Conservation (phyloP, 2,329 filamentous ascomycete species). For the Exophiala oligosperma region DNA sequence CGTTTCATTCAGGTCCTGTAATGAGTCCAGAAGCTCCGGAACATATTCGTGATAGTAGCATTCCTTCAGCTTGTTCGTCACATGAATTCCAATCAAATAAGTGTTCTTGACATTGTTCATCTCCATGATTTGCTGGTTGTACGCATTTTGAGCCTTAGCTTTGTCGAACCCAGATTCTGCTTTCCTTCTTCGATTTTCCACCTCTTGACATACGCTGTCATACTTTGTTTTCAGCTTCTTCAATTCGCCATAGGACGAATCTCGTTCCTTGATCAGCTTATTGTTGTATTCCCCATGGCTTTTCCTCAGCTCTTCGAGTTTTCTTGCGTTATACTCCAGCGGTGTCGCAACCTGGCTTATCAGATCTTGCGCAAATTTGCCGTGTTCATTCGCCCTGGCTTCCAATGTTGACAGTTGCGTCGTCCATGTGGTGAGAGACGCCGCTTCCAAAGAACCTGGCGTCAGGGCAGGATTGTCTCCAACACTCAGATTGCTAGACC, state of each 20-base stretch:
- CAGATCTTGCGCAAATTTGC: slow-evolving; percentile 77
- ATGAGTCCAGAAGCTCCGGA: slow-evolving; percentile 82
- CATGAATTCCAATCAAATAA: slow-evolving; percentile 94
- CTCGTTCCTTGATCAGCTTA: slow-evolving; percentile 87
- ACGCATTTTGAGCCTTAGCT: slow-evolving; percentile 83
- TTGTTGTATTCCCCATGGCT: slow-evolving; percentile 84
- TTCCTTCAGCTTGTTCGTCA: slow-evolving; percentile 97
- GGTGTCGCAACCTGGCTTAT: slow-evolving; percentile 82
- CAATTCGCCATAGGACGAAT: slow-evolving; percentile 78
- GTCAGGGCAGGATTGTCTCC: slow-evolving; percentile 92
- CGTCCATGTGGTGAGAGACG: slow-evolving; percentile 94
- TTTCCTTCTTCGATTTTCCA: slow-evolving; percentile 93
- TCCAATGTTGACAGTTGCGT: slow-evolving; percentile 91
- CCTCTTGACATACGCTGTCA: slow-evolving; percentile 87
- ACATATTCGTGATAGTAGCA: slow-evolving; percentile 97
- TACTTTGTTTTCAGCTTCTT: slow-evolving; percentile 93
- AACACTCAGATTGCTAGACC: slow-evolving; percentile 82
- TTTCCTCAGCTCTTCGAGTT: slow-evolving; percentile 91
- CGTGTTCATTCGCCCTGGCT: slow-evolving; percentile 82
- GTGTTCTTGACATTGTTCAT: slow-evolving; percentile 99
- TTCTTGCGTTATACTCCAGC: slow-evolving; percentile 68
- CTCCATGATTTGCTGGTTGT: slow-evolving; percentile 87
- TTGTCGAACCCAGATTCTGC: slow-evolving; percentile 93
- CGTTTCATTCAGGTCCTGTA: slow-evolving; percentile 92
- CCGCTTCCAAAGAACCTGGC: slow-evolving; percentile 92